phyloP scores from a whole-genome alignment of 2,329 filamentous ascomycete genomes.

The Trichoderma simmonsii region DNA sequence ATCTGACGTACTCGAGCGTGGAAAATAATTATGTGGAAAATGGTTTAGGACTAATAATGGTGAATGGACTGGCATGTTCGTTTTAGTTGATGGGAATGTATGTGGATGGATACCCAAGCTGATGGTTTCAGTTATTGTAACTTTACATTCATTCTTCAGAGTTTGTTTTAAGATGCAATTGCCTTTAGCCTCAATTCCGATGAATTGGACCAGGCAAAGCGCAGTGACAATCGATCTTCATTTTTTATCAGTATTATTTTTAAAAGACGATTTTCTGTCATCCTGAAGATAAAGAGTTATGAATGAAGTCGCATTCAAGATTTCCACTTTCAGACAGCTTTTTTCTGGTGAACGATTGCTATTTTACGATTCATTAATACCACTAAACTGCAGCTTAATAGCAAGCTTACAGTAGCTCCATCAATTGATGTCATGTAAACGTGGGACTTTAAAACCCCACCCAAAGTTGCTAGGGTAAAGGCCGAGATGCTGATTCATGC shows the following conservation, averaged over 20 bases:
- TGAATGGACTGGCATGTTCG: neutral
- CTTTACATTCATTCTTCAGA: neutral
- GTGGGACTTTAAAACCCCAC: neutral
- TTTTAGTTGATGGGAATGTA: neutral
- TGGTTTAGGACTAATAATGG: neutral
- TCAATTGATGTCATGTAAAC: neutral
- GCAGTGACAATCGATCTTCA: neutral
- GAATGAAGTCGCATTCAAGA: neutral
- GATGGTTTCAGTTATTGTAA: neutral
- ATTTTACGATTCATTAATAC: neutral
- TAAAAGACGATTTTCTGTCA: neutral
- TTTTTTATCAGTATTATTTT: neutral
- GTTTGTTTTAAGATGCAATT: neutral
- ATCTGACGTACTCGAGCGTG: neutral
- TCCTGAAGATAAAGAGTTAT: too few species aligned
- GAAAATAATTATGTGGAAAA: neutral
- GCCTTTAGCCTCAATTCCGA: neutral
- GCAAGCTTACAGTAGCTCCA: neutral
- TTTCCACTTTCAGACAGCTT: neutral
- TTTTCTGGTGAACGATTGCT: neutral
- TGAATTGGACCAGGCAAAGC: neutral
- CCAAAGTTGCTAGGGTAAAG: neutral
- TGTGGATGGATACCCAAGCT: neutral
- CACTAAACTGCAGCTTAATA: neutral
- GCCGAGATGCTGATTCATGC: neutral